phyloP scores from a whole-genome alignment of 805 yeast species.

The Jamesozyma spencerorum region DNA sequence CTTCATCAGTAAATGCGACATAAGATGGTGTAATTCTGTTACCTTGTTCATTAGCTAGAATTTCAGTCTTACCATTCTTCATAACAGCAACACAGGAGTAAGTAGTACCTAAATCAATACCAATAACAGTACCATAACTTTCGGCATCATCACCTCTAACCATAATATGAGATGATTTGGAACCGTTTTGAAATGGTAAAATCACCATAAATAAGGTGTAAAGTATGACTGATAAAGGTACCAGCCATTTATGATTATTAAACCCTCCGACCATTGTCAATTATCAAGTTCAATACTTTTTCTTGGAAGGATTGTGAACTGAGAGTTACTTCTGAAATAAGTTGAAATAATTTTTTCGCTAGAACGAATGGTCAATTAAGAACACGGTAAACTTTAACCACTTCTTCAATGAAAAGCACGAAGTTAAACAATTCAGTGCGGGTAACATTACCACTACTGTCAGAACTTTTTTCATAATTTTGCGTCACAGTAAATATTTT shows the following conservation, averaged over 20 bases:
- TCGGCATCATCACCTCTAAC: slow-evolving; percentile 36
- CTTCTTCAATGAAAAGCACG: too few relatives aligned
- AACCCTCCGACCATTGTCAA: too few relatives aligned
- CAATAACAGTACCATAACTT: slow-evolving; percentile 46
- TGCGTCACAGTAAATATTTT: too few relatives aligned
- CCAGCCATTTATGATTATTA: slow-evolving; percentile 32
- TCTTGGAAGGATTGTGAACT: too few relatives aligned
- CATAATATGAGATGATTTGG: slow-evolving; percentile 24
- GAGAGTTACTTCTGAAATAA: too few relatives aligned
- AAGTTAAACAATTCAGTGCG: too few relatives aligned
- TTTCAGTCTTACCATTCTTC: slow-evolving; percentile 81
- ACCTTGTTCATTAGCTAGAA: slow-evolving; percentile 96
- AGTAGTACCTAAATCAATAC: slow-evolving; percentile 95
- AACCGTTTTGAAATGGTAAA: slow-evolving; percentile 23
- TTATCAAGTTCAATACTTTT: too few relatives aligned
- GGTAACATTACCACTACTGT: too few relatives aligned
- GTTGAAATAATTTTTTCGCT: too few relatives aligned
- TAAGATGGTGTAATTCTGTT: slow-evolving; percentile 96
- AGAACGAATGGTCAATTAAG: too few relatives aligned
- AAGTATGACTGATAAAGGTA: slow-evolving; percentile 36
- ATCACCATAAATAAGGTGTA: slow-evolving; percentile 26
- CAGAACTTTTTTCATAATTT: too few relatives aligned
- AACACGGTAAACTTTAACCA: too few relatives aligned
- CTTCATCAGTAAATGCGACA: slow-evolving; percentile 92
- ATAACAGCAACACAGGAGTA: slow-evolving; percentile 94